Evolutionary conservation across 1,139 yeast species (phyloP).

Genomic region (Diutina neorugosa): DNA sequence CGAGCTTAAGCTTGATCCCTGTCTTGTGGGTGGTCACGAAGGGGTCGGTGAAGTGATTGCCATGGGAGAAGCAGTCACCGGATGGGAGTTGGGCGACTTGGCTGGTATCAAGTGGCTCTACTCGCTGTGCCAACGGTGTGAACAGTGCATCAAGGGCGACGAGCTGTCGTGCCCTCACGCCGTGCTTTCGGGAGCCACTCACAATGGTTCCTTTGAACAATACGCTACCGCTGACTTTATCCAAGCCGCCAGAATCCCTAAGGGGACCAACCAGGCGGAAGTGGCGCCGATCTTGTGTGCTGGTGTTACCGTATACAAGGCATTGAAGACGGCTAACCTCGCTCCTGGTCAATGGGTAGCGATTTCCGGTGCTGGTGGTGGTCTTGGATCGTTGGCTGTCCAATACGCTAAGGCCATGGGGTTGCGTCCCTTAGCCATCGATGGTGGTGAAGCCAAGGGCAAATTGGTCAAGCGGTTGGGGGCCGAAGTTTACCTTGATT

Average conservation of each 20-base stretch:
- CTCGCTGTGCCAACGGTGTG: conserved; percentile 65
- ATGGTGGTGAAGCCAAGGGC: conserved; percentile 59
- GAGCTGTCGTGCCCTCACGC: conserved; percentile 64
- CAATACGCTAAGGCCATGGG: conserved; percentile 83
- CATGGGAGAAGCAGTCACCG: conserved; percentile 55
- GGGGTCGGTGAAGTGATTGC: conserved; percentile 80
- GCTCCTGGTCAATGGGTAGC: conserved; percentile 71
- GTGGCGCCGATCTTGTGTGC: conserved; percentile 78
- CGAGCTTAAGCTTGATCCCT: conserved; percentile 42
- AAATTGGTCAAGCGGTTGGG: conserved; percentile 45
- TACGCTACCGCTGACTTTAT: conserved; percentile 79
- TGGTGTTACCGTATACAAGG: conserved; percentile 79
- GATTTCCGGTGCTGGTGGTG: conserved; percentile 78
- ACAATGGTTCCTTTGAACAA: conserved; percentile 77
- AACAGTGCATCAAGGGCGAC: conserved; percentile 52
- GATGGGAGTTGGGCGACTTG: conserved; percentile 62
- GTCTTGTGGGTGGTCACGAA: conserved; percentile 74
- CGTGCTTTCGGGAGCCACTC: conserved; percentile 67
- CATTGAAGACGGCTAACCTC: conserved; percentile 56
- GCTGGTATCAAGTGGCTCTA: conserved; percentile 79
- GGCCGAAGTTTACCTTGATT: conserved; percentile 63
- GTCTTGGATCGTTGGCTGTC: conserved; percentile 69
- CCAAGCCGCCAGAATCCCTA: conserved; percentile 71
- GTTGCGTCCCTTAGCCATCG: conserved; percentile 62
- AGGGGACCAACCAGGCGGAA: conserved; percentile 57